Conservation (phyloP, 495 filamentous ascomycete species). For the Aspergillus haitiensis region DNA sequence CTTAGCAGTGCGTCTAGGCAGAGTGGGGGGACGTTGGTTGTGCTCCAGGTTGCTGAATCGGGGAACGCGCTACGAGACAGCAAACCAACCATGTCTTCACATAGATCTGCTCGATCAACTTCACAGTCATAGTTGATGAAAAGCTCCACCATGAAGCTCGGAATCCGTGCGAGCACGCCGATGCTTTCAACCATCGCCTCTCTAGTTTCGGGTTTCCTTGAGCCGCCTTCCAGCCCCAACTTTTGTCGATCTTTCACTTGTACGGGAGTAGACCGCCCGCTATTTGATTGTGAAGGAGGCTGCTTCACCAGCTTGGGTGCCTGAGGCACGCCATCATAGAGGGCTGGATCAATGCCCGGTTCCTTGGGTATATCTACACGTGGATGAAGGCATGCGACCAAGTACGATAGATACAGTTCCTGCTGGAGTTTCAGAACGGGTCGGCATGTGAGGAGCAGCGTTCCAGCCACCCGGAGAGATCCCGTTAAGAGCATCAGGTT, state of each 20-base stretch:
- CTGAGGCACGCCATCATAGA: slow-evolving; percentile 94
- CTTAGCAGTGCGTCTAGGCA: slow-evolving; percentile 90
- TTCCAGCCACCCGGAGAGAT: slow-evolving; percentile 87
- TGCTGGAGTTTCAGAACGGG: slow-evolving; percentile 95
- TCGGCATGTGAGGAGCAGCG: slow-evolving; percentile 85
- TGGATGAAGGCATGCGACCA: slow-evolving; percentile 91
- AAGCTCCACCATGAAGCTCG: slow-evolving; percentile 89
- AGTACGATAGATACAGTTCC: slow-evolving; percentile 91
- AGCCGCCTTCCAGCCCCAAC: slow-evolving; percentile 88
- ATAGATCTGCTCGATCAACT: slow-evolving; percentile 85
- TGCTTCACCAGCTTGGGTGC: slow-evolving; percentile 83
- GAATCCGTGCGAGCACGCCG: slow-evolving; percentile 85
- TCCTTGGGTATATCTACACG: slow-evolving; percentile 89
- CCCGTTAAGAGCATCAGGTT: slow-evolving; percentile 91
- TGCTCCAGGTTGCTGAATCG: slow-evolving; percentile 98
- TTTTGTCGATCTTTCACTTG: slow-evolving; percentile 91
- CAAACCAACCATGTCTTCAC: slow-evolving; percentile 91
- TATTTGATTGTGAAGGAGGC: slow-evolving; percentile 70
- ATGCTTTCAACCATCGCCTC: slow-evolving; percentile 99
- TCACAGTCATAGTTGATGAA: slow-evolving; percentile 99
- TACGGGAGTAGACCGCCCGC: slow-evolving; percentile 88
- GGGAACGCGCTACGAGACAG: slow-evolving; percentile 93
- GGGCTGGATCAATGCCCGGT: slow-evolving; percentile 80
- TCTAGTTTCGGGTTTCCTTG: slow-evolving; percentile 86
- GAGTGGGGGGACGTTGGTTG: slow-evolving; percentile 93